Conservation (phyloP, 2,329 filamentous ascomycete species). For the Pseudopyrenochaeta lycopersici region DNA sequence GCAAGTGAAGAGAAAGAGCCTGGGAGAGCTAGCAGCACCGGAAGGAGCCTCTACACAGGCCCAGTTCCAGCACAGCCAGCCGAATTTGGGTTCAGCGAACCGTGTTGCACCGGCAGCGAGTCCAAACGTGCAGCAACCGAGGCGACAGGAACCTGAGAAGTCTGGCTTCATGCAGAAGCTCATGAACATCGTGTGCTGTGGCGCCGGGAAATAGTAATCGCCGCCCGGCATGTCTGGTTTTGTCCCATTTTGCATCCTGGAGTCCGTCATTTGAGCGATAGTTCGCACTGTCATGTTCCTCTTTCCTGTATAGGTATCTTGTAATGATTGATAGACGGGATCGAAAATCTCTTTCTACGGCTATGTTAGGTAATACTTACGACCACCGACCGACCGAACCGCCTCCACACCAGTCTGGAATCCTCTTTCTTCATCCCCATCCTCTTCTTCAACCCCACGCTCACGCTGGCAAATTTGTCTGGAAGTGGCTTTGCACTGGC, state of each 20-base stretch:
- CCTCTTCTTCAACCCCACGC: slow-evolving; percentile 31
- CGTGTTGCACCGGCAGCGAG: slow-evolving; percentile 61
- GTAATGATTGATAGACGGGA: slow-evolving; percentile 53
- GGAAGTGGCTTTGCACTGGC: slow-evolving; percentile 32
- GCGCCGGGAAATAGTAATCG: slow-evolving; percentile 41
- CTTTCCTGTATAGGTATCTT: slow-evolving; percentile 52
- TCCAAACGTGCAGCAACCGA: slow-evolving; percentile 61
- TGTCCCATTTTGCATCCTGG: slow-evolving; percentile 43
- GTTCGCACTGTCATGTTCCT: slow-evolving; percentile 36
- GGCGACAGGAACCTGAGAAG: slow-evolving; percentile 70
- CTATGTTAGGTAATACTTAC: slow-evolving; percentile 46
- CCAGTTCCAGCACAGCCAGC: slow-evolving; percentile 95
- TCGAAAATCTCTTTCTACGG: slow-evolving; percentile 45
- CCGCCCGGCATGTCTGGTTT: slow-evolving; percentile 22
- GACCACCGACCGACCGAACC: slow-evolving; percentile 31
- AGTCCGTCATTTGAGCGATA: slow-evolving; percentile 46
- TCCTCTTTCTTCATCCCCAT: slow-evolving; percentile 32
- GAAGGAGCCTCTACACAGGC: slow-evolving; percentile 87
- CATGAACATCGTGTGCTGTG: slow-evolving; percentile 92
- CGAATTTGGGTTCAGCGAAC: slow-evolving; percentile 74
- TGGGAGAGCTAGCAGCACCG: slow-evolving; percentile 80
- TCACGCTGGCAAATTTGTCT: slow-evolving; percentile 30
- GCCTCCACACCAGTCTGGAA: slow-evolving; percentile 36
- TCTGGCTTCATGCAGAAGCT: slow-evolving; percentile 87
- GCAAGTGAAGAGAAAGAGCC: slow-evolving; percentile 72